Percentiles rank a stretch among this genome's conserved stretches.
Evolutionary conservation across 202 grass and related monocot genomes (phyloP).

Genomic region (Zoysia matrella): DNA sequence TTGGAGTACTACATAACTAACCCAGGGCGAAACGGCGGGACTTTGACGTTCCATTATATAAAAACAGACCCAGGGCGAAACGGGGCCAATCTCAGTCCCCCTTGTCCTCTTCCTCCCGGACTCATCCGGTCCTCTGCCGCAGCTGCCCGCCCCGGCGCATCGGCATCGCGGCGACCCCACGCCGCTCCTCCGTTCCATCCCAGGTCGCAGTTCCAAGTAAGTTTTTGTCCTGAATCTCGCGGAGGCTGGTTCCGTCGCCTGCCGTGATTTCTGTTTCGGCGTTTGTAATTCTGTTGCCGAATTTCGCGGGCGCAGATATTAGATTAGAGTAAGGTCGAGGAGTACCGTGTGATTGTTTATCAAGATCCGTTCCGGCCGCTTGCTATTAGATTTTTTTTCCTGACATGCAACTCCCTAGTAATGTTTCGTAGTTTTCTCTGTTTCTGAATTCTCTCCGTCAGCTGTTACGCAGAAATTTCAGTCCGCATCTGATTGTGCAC

Average conservation of each 20-base stretch:
- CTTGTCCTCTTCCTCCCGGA: too few species aligned
- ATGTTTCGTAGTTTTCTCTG: background rate
- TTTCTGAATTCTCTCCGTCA: slow-evolving; percentile 7
- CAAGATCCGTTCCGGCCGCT: background rate
- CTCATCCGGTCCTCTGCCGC: too few species aligned
- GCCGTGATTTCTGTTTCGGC: background rate
- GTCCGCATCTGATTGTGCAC: slow-evolving; percentile 6
- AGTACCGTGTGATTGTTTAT: background rate
- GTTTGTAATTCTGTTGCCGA: background rate
- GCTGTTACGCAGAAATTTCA: background rate
- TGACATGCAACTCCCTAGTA: background rate
- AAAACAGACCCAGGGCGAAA: too few species aligned
- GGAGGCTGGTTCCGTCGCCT: background rate
- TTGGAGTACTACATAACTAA: too few species aligned
- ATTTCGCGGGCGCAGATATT: background rate
- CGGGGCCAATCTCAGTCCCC: too few species aligned
- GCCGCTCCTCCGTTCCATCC: too few species aligned
- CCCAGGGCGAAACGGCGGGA: too few species aligned
- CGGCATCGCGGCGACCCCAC: too few species aligned
- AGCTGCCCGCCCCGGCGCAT: too few species aligned
- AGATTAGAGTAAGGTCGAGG: background rate
- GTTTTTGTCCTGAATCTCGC: too few species aligned
- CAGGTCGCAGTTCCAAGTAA: too few species aligned
- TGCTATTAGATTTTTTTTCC: background rate
- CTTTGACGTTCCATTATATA: too few species aligned